phyloP scores from a whole-genome alignment of 108 stramenopile species.

The Cyclotella sp. region DNA sequence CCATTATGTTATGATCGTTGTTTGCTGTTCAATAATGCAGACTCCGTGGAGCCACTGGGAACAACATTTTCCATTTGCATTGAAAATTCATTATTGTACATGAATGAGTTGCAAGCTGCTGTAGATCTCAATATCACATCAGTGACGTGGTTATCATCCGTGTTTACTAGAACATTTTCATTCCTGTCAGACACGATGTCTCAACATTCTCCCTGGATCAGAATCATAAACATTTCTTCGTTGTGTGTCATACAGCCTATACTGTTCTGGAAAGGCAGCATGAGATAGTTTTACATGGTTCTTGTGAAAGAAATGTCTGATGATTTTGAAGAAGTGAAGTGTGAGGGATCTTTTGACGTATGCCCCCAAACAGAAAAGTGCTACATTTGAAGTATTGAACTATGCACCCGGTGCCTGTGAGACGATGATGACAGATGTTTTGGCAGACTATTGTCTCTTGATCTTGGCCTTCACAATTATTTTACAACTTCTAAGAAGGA shows the following conservation, averaged over 20 bases:
- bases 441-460: conserved; percentile 56
- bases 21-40: conserved; percentile 80
- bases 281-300: conserved; percentile 72
- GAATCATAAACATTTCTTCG: conserved; percentile 77
- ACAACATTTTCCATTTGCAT: conserved; percentile 16
- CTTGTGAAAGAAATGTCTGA: conserved; percentile 64
- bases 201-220: conserved; percentile 6
- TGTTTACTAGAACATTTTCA: conserved; percentile 48
- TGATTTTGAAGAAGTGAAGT: neutral
- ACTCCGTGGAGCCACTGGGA: conserved; percentile 70
- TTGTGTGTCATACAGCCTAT: conserved; percentile 72
- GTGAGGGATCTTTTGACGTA: neutral
- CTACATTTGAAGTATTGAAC: conserved; percentile 60
- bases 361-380: neutral
- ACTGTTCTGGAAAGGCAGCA: conserved; percentile 81
- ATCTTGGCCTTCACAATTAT: conserved; percentile 45
- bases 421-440: conserved; percentile 68
- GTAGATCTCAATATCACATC: conserved; percentile 81
- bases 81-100: conserved; percentile 7
- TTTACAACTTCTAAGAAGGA: conserved; percentile 44
- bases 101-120: conserved; percentile 53
- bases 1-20: conserved; percentile 43
- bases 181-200: neutral
- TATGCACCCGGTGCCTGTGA: conserved; percentile 87
- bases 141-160: conserved; percentile 61